Percentiles rank a stretch among this genome's conserved stretches.
Conservation (phyloP, 768 basidiomycete genomes). For the Antrodiella citrinella region DNA sequence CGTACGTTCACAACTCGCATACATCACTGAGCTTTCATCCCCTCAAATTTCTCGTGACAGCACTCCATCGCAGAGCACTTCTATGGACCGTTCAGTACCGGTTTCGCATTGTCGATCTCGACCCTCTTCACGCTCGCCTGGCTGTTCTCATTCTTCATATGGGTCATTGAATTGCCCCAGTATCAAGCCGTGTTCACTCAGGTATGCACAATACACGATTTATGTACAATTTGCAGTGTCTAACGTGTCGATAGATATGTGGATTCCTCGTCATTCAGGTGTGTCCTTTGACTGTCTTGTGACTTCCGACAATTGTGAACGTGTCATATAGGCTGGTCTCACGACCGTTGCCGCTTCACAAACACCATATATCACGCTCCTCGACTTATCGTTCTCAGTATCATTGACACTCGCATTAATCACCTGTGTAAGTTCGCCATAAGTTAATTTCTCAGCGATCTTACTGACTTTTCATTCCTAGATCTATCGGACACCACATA, state of each 20-base stretch:
- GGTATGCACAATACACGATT: neutral
- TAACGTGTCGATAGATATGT: neutral
- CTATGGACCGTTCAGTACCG: neutral
- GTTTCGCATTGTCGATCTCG: neutral
- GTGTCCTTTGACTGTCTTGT: neutral
- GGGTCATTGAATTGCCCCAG: neutral
- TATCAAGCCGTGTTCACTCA: neutral
- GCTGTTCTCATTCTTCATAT: neutral
- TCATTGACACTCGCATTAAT: neutral
- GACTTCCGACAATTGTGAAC: neutral
- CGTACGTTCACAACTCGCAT: neutral
- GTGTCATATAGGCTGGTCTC: neutral
- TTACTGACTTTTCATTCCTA: too few species aligned
- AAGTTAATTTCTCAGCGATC: too few species aligned
- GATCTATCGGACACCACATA: neutral
- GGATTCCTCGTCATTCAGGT: neutral
- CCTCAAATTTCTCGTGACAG: neutral
- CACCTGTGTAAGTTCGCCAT: neutral
- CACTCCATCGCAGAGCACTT: neutral
- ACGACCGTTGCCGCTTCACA: neutral
- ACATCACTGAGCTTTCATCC: too few species aligned
- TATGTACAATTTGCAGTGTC: neutral
- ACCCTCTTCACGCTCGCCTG: neutral
- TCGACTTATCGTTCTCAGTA: neutral
- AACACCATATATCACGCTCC: neutral